Evolutionary conservation across 345 rosid genomes (phyloP).

Genomic region (Zanthoxylum bungeanum): DNA sequence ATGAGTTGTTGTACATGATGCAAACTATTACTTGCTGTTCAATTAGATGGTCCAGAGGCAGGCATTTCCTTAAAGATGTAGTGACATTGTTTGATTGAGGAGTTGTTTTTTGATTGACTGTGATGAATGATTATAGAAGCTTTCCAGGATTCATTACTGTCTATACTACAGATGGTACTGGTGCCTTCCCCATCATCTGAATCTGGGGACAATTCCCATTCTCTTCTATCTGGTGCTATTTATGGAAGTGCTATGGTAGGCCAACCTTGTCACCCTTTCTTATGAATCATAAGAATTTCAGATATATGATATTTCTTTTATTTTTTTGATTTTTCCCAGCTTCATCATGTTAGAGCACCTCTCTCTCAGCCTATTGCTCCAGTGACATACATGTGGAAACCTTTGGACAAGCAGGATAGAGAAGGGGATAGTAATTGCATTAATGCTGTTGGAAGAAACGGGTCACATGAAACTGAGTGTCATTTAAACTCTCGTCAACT

Average conservation of each 20-base stretch:
- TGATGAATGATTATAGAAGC: neutral
- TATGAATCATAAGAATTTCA: neutral
- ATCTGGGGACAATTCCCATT: conserved; percentile 31
- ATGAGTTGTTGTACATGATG: conserved; percentile 76
- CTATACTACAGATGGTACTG: conserved; percentile 48
- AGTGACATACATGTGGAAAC: conserved; percentile 76
- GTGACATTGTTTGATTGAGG: neutral
- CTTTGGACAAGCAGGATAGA: conserved; percentile 24
- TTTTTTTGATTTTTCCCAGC: conserved; percentile 39
- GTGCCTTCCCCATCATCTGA: conserved; percentile 50
- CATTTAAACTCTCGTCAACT: conserved; percentile 38
- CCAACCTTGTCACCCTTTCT: neutral
- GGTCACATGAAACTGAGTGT: conserved; percentile 8
- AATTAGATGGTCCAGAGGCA: conserved; percentile 79
- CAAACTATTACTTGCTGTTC: conserved; percentile 63
- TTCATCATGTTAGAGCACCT: conserved; percentile 60
- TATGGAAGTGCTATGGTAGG: conserved; percentile 74
- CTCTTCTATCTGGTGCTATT: conserved; percentile 54
- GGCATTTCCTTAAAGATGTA: conserved; percentile 23
- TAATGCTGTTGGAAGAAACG: conserved; percentile 20
- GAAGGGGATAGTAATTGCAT: conserved; percentile 23
- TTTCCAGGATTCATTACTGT: conserved; percentile 60
- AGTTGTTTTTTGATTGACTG: neutral
- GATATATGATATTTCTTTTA: neutral
- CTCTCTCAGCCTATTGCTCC: conserved; percentile 58